Evolutionary conservation across 441 rosid species (phyloP).

Genomic region (Arabidopsis hybrid): DNA sequence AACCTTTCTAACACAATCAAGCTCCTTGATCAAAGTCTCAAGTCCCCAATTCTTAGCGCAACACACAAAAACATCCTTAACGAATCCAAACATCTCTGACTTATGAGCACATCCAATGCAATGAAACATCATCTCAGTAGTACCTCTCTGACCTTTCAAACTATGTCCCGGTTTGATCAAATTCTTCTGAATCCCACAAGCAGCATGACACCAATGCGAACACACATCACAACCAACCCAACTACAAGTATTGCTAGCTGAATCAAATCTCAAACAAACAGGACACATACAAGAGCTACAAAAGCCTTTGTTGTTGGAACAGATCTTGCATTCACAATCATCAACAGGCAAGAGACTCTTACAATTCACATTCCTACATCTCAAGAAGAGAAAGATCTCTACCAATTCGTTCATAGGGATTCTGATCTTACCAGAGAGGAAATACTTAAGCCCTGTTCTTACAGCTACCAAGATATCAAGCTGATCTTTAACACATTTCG

Average conservation of each 20-base stretch:
- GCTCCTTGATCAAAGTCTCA: slow-evolving; percentile 76
- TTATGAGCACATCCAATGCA: slow-evolving; percentile 89
- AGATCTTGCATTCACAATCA: slow-evolving; percentile 95
- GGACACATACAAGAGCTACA: slow-evolving; percentile 99
- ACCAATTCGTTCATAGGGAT: slow-evolving; percentile 68
- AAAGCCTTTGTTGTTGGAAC: slow-evolving; percentile 85
- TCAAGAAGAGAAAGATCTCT: slow-evolving; percentile 77
- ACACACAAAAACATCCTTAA: slow-evolving; percentile 83
- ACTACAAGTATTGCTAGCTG: slow-evolving; percentile 95
- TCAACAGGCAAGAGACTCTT: slow-evolving; percentile 87
- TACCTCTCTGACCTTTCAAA: slow-evolving; percentile 80
- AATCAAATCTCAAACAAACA: slow-evolving; percentile 85
- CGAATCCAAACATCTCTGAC: slow-evolving; percentile 97
- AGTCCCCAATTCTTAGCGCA: slow-evolving; percentile 89
- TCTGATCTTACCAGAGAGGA: slow-evolving; percentile 67
- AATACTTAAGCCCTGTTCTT: slow-evolving; percentile 71
- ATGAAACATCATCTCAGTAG: slow-evolving; percentile 83
- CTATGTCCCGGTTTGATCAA: slow-evolving; percentile 84
- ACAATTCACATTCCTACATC: slow-evolving; percentile 90
- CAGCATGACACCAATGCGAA: slow-evolving; percentile 99
- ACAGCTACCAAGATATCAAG: slow-evolving; percentile 77
- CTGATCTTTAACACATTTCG: slow-evolving; percentile 81
- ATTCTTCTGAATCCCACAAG: slow-evolving; percentile 86
- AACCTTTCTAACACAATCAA: slow-evolving; percentile 82
- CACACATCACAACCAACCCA: slow-evolving; percentile 99